Evolutionary conservation across 495 filamentous ascomycete genomes (phyloP).

Genomic region (Tuber umbilicatum): DNA sequence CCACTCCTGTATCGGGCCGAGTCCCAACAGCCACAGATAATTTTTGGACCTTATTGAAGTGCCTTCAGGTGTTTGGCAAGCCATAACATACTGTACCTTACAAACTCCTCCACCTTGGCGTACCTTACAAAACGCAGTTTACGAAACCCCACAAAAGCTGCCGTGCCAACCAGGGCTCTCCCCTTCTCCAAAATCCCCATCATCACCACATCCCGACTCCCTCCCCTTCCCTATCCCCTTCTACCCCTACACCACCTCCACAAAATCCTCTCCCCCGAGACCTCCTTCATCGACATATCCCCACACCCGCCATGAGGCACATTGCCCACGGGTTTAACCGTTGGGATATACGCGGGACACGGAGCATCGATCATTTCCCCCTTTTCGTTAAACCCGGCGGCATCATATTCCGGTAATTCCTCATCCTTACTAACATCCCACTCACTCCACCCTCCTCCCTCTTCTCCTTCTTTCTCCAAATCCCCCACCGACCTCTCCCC

Average conservation of each 20-base stretch:
- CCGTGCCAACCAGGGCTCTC: not conserved
- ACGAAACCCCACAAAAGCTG: no score
- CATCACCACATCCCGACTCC: not conserved
- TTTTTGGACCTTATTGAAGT: no score
- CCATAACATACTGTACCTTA: no score
- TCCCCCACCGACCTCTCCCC: slow-evolving; percentile 11
- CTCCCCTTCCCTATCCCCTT: not conserved
- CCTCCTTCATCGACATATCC: not conserved
- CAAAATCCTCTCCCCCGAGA: not conserved
- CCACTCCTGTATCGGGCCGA: no score
- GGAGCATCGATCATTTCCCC: not conserved
- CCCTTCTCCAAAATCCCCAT: not conserved
- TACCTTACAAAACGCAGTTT: no score
- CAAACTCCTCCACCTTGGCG: no score
- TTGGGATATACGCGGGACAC: not conserved
- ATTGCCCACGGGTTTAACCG: not conserved
- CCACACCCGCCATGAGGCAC: not conserved
- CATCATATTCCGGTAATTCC: not conserved
- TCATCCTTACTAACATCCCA: not conserved
- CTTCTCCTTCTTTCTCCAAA: slow-evolving; percentile 1
- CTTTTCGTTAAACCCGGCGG: not conserved
- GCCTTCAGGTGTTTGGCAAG: no score
- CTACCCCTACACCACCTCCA: not conserved
- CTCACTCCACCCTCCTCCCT: not conserved
- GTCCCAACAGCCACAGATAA: no score